phyloP scores from a whole-genome alignment of 495 filamentous ascomycete species.

The Gamarada debralockiae region DNA sequence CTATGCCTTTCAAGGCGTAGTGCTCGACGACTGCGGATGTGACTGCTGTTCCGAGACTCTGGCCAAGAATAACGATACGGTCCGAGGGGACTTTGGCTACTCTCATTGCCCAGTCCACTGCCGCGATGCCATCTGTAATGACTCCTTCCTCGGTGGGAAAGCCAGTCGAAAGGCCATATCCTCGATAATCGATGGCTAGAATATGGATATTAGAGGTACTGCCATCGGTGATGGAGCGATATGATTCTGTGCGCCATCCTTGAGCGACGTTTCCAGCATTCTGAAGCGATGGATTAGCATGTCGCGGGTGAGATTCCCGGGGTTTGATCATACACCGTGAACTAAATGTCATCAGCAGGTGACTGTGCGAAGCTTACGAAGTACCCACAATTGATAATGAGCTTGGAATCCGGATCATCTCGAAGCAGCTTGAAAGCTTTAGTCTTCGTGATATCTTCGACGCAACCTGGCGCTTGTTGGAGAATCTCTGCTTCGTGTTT shows the following conservation, averaged over 20 bases:
- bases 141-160: slow-evolving; percentile 77
- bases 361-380: neutral
- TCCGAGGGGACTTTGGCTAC: slow-evolving; percentile 60
- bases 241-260: slow-evolving; percentile 55
- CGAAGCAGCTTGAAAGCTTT: slow-evolving; percentile 55
- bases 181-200: slow-evolving; percentile 80
- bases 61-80: slow-evolving; percentile 78
- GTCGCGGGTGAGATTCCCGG: neutral
- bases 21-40: slow-evolving; percentile 65
- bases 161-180: slow-evolving; percentile 80
- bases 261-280: slow-evolving; percentile 66
- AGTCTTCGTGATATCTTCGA: slow-evolving; percentile 49
- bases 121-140: slow-evolving; percentile 70
- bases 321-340: slow-evolving; percentile 28
- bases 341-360: slow-evolving; percentile 32
- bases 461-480: slow-evolving; percentile 44
- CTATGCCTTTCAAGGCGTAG: slow-evolving; percentile 43
- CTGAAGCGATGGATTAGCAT: slow-evolving; percentile 29
- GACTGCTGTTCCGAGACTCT: slow-evolving; percentile 87
- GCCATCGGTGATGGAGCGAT: slow-evolving; percentile 57
- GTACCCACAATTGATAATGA: slow-evolving; percentile 53
- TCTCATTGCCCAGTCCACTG: slow-evolving; percentile 66
- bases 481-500: slow-evolving; percentile 50
- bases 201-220: slow-evolving; percentile 55
- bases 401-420: slow-evolving; percentile 55